Base-by-base conservation (phyloP, 768 basidiomycete species). In the Lactifluus piperatus region DNA sequence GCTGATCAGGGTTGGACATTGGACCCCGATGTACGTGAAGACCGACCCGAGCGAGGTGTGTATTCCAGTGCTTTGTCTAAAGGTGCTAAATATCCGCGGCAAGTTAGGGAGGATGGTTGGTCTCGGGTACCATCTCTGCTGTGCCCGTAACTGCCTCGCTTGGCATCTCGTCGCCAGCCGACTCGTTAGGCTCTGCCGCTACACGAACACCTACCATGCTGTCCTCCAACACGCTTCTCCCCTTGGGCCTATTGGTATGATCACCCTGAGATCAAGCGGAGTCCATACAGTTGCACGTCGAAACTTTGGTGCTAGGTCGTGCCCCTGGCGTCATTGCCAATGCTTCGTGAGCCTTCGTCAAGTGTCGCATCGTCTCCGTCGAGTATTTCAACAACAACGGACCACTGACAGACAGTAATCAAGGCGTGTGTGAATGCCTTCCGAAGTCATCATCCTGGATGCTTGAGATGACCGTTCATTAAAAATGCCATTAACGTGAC, bases 361-460 rank as follows among this genome's bases (percentile, higher is more conserved):
- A 83, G 81, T 57, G 92, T 86, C 70, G 85, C 81, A 16, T 79
- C 81, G 62, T 83, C 77, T 27, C 74, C 81, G 24, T 57, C 55
- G 13, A 74, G n/a, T n/a, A n/a, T n/a, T n/a, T n/a, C 81, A n/a
- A 72, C 80, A 14, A 22, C 39, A n/a, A n/a, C n/a, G 5, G 89
- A 90, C 49, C 81, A 83, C 27, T 82, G 91, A 50, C 87, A 91
- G 51, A 80, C 79, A 20, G 76, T 94, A 41, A 87, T 95, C 65
- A 85, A 86, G 62, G 85, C 90, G 1, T 92, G 89, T 55, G 82
- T 95, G 22, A 88, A 94, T 59, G 86, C 88, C 0, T 95, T 95
- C 72, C 82, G 81, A 67, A 68, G 83, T 71, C 11, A 22, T 14
- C 30, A 46, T 54, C 27, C 30, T n/a, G 16, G 20, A 46, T 45